Evolutionary conservation across 805 yeast species (phyloP).

Genomic region (Suhomyces vadensis): DNA sequence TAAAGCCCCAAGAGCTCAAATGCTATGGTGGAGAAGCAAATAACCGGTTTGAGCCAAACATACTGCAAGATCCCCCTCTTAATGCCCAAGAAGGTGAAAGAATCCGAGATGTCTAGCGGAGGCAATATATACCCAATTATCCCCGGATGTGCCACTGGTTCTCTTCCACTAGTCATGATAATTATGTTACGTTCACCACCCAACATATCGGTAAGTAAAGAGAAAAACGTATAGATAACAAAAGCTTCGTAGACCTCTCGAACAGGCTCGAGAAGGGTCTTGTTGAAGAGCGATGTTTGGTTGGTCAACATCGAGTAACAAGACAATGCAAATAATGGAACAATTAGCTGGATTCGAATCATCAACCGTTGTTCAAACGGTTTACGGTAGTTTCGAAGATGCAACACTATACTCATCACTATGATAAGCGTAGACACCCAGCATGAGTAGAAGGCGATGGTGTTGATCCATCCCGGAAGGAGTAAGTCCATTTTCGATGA

Average conservation of each 20-base stretch:
- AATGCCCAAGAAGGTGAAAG: conserved; percentile 69
- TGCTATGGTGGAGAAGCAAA: conserved; percentile 57
- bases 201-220: conserved; percentile 74
- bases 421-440: conserved; percentile 25
- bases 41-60: conserved; percentile 88
- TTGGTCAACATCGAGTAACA: conserved; percentile 60
- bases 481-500: neutral
- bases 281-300: conserved; percentile 42
- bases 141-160: conserved; percentile 69
- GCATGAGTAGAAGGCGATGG: conserved; percentile 21
- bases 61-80: conserved; percentile 90
- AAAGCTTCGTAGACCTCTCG: conserved; percentile 94
- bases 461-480: conserved; percentile 21
- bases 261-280: conserved; percentile 62
- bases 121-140: conserved; percentile 50
- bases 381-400: conserved; percentile 69
- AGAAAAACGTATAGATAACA: conserved; percentile 90
- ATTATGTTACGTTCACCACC: conserved; percentile 93
- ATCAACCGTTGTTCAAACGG: conserved; percentile 86
- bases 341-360: conserved; percentile 76
- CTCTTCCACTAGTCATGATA: conserved; percentile 65
- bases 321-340: conserved; percentile 76
- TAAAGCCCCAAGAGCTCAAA: conserved; percentile 51
- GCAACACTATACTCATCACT: conserved; percentile 29
- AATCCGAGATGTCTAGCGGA: conserved; percentile 81